Base-by-base conservation (phyloP, 2,329 filamentous ascomycete species). In the Plectosphaerella sp. region DNA sequence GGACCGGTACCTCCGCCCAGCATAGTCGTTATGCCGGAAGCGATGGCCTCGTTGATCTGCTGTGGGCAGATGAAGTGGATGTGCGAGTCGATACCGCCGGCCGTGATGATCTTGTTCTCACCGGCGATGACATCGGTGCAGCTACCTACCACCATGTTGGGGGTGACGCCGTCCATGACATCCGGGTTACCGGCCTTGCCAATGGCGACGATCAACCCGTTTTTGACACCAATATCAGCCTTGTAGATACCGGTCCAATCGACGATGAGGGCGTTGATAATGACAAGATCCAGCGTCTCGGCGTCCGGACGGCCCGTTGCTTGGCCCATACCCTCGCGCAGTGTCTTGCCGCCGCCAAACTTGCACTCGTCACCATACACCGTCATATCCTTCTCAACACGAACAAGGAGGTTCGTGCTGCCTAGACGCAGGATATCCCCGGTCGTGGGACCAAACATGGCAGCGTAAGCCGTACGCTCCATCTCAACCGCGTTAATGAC, bases 171-270 rank as follows among this genome's bases (percentile, higher is more conserved):
- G 33, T 94, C 87, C 93, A 97, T 97, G 46, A 96, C 84, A 70
- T 97, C 93, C n/a, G 93, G 93, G 63, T 97, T 97, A 18, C 93
- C 93, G 15, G 93, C 91, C 71, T 97, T 97, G 54, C 93, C 93
- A 60, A 97, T 93, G 1, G 84, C 93, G 25, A 87, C 86, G 62
- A 97, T 97, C 39, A 88, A 67, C 2, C 93, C 92, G 59, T 91
- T 72, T 69, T 95, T 96, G 67, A 97, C 86, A 25, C 93, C 93
- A 65, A 97, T 96, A 67, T 97, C 93, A 6, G 92, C 93, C 73
- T 97, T 97, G 77, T 90, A 95, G 64, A 97, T 96, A 47, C 93
- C 93, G 1, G 82, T 87, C 81, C 88, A 95, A 72, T 97, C 93
- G 18, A 97, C 79, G 37, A 97, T 87, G 57, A 97, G 73, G 5